phyloP scores from a whole-genome alignment of 768 basidiomycete species.

The Suillus variegatus region DNA sequence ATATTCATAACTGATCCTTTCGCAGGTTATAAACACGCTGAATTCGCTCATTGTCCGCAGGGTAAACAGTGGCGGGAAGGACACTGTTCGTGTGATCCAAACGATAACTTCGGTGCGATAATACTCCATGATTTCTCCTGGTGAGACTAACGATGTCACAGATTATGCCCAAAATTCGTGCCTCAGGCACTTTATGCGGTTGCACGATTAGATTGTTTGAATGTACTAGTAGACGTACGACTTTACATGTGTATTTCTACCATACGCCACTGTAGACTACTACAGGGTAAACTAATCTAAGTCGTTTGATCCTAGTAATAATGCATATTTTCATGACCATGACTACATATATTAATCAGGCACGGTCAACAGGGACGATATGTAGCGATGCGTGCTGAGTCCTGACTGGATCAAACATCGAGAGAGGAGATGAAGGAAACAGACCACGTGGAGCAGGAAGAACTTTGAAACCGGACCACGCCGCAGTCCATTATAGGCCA shows the following conservation, averaged over 20 bases:
- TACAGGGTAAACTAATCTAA: constrained; percentile 1
- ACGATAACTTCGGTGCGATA: constrained; percentile 70
- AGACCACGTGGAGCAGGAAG: background rate
- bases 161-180: constrained; percentile 32
- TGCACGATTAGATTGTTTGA: constrained; percentile 17
- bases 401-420: background rate
- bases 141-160: constrained; percentile 10
- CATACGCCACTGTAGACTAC: background rate
- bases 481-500: constrained; percentile 1
- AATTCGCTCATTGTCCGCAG: constrained; percentile 91
- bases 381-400: background rate
- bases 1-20: constrained; percentile 7
- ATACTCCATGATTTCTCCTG: background rate
- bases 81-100: constrained; percentile 83
- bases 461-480: background rate
- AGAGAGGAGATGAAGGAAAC: background rate
- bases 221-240: background rate
- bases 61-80: constrained; percentile 73
- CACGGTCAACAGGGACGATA: background rate
- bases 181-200: constrained; percentile 29
- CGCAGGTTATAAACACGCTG: constrained; percentile 77
- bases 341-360: background rate
- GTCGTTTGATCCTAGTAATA: background rate
- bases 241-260: constrained; percentile 5
- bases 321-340: background rate